phyloP scores from a whole-genome alignment of 2,329 filamentous ascomycete genomes.

The Bretziella fagacearum region DNA sequence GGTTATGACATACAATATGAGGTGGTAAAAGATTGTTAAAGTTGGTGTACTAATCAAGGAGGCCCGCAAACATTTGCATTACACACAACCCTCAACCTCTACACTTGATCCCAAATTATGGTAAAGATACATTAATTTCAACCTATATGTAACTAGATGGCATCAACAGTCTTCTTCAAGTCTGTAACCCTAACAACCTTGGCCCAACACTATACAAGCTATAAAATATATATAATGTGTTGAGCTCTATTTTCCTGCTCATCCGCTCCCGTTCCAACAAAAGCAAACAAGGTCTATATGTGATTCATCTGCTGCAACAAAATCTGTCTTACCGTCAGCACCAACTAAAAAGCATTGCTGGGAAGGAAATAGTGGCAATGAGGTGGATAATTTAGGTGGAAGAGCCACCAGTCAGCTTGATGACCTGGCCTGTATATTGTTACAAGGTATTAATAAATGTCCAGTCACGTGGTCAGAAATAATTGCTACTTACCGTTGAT shows the following conservation, averaged over 20 bases:
- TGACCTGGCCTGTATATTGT: conserved; percentile 21
- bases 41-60: too few relatives aligned
- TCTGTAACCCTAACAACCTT: background rate
- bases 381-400: conserved; percentile 17
- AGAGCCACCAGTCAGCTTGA: conserved; percentile 25
- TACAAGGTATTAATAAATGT: background rate
- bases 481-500: conserved; percentile 38
- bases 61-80: too few relatives aligned
- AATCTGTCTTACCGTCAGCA: background rate
- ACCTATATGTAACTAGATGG: background rate
- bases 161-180: background rate
- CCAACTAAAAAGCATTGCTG: background rate
- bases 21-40: too few relatives aligned
- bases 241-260: background rate
- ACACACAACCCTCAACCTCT: background rate
- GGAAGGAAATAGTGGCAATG: background rate
- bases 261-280: too few relatives aligned
- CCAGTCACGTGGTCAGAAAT: background rate
- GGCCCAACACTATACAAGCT: background rate
- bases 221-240: background rate
- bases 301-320: background rate
- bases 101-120: background rate
- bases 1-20: too few relatives aligned
- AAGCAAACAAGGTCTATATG: too few relatives aligned
- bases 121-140: background rate